These are phyloP conservation scores for Magnaporthiopsis rhizophila DNA, from an alignment of 2,329 filamentous ascomycete species.

Conservation along the genomic window DNA sequence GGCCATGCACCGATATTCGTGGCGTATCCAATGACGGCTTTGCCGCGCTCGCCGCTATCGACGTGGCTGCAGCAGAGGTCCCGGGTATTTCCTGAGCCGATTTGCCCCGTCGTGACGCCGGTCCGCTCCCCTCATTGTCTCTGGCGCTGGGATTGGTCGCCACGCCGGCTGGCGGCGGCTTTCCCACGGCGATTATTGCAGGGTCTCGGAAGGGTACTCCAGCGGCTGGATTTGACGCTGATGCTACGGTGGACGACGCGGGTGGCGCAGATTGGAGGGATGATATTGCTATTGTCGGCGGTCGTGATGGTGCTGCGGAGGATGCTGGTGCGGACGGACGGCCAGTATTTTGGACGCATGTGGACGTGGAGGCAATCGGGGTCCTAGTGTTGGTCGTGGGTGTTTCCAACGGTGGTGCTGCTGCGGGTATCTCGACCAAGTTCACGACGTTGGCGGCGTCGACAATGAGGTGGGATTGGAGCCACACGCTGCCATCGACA, in stretches of 20 bases:
- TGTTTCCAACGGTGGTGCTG: background rate
- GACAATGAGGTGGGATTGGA: conserved; percentile 34
- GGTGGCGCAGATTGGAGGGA: background rate
- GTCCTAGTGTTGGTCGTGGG: background rate
- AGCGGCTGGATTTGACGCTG: background rate
- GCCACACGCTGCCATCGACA: conserved; percentile 30
- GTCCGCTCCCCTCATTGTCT: conserved; percentile 22
- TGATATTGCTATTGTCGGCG: background rate
- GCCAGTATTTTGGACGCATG: background rate
- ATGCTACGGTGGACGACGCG: too few relatives aligned
- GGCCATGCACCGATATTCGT: conserved; percentile 6
- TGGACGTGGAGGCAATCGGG: background rate
- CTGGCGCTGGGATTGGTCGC: conserved; percentile 21
- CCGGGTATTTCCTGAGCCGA: background rate
- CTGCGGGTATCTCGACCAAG: conserved; percentile 30
- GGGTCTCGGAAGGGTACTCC: conserved; percentile 55
- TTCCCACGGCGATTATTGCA: conserved; percentile 66
- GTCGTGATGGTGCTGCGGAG: too few relatives aligned
- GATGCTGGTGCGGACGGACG: background rate
- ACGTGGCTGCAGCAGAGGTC: background rate
- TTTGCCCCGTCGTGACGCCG: conserved; percentile 9
- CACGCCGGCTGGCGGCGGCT: conserved; percentile 25
- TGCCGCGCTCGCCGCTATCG: background rate
- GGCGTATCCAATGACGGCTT: background rate
- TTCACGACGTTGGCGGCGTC: conserved; percentile 36